These are phyloP conservation scores for Mortierella polycephala DNA, from an alignment of 371 early-diverging fungal species.

Conservation along the genomic window DNA sequence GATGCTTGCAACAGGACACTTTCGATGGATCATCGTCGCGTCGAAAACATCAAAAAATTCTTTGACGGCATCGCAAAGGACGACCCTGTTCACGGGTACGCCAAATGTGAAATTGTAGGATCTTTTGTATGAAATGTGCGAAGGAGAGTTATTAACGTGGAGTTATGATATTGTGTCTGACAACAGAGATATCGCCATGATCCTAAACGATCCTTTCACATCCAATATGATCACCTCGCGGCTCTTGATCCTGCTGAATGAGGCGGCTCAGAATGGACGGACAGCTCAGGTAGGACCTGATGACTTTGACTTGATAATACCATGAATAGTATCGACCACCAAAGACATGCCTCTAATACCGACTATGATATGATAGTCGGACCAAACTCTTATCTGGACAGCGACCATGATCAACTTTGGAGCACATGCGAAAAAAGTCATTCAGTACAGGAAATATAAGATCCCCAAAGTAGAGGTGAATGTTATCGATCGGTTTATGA, in stretches of 20 bases:
- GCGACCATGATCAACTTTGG: constrained; percentile 68
- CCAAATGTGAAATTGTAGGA: too few relatives aligned
- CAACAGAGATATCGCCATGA: constrained; percentile 70
- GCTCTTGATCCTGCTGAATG: constrained; percentile 33
- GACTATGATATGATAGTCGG: constrained; percentile 1
- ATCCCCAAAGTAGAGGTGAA: constrained; percentile 49
- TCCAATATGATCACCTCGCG: constrained; percentile 61
- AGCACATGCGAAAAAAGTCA: constrained; percentile 60
- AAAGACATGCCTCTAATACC: background rate
- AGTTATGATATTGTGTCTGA: background rate
- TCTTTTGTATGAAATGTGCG: too few relatives aligned
- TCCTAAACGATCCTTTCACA: constrained; percentile 69
- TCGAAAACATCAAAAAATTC: constrained; percentile 71
- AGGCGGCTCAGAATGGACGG: constrained; percentile 30
- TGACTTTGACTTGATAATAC: background rate
- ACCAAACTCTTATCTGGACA: constrained; percentile 54
- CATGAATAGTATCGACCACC: background rate
- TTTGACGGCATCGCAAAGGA: constrained; percentile 69
- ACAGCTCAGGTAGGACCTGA: constrained; percentile 14
- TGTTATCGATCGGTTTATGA: constrained; percentile 47
- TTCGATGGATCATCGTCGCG: constrained; percentile 72
- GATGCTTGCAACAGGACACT: constrained; percentile 75
- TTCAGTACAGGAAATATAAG: constrained; percentile 50
- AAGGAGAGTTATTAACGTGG: background rate
- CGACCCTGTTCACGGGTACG: constrained; percentile 70